Base-by-base conservation (phyloP, 805 yeast genomes). In the Trichomonascus vanleenenianus region DNA sequence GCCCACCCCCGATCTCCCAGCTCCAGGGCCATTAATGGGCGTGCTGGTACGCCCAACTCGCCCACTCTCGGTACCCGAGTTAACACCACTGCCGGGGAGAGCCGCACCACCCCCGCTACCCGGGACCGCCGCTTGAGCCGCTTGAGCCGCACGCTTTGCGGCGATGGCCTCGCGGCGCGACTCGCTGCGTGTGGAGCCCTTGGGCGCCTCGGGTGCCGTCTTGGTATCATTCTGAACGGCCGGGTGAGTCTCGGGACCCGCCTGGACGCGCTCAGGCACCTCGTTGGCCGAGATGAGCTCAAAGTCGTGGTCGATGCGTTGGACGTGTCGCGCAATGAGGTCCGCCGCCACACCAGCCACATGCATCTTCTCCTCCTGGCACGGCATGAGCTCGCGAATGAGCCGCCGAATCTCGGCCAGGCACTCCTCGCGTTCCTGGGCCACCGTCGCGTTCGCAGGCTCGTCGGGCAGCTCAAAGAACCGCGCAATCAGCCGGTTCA, bases 291-390 rank as follows among this genome's bases (percentile, higher is more conserved):
- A 68, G 20, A 91, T 83, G 40, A 82, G 69, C 40, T 83, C 84
- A 67, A 78, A 89, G 58, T 85, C 95, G 54, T 83, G 78, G 59
- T 89, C 85, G 52, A 93, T 73, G 43, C 97, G 72, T 43, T 71
- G 73, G 45, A 86, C 66, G 57, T 86, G 84, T 48, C 81, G 78
- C 27, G 73, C 67, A 39, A 88, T 73, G 10, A 81, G 74, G 55
- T 89, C 97, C 27, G 85, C 75, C 18, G 97, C 96, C 34, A 86
- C 81, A 1, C 91, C 82, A 3, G 97, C 91, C 36, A 93, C 96
- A 62, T 91, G 97, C 94, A 93, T 87, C 65, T 93, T 93, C 62
- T 93, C 97, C 61, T 91, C 97, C 45, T 91, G 66, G 50, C 96
- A 85, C 0, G 97, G 97, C 70, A 91, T 79, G 46, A 91, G 71